Conservation (phyloP, 2,329 filamentous ascomycete genomes). For the Parascedosporium putredinis region DNA sequence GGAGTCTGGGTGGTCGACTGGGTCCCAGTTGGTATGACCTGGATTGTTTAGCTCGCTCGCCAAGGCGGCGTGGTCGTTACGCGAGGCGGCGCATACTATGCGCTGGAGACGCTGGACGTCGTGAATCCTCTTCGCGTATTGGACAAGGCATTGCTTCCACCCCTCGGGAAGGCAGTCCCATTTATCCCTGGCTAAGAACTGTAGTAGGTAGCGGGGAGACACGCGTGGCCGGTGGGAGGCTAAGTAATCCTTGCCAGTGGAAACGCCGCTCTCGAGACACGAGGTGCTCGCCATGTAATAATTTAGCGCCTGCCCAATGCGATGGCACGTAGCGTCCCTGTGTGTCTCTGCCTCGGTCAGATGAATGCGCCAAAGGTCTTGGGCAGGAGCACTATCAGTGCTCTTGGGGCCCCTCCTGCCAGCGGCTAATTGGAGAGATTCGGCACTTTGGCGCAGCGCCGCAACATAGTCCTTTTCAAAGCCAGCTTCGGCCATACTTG, state of each 20-base stretch:
- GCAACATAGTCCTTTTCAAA: conserved; percentile 6
- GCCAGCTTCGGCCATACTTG: neutral
- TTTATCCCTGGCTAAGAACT: conserved; percentile 17
- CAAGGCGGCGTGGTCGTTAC: conserved; percentile 21
- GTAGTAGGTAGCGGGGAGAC: conserved; percentile 23
- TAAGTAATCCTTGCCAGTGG: no score
- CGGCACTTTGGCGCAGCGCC: neutral
- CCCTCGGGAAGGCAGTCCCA: conserved; percentile 18
- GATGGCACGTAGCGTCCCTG: no score
- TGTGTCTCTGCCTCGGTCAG: no score
- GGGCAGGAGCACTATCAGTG: no score
- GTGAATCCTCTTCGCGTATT: conserved; percentile 29
- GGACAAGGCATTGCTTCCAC: conserved; percentile 26
- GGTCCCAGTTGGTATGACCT: conserved; percentile 48
- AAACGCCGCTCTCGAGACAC: no score
- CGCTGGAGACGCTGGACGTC: conserved; percentile 31
- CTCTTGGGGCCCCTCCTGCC: neutral
- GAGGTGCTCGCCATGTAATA: no score
- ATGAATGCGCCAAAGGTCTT: no score
- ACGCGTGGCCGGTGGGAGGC: conserved; percentile 17
- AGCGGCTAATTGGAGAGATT: neutral
- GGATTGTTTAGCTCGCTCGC: conserved; percentile 32
- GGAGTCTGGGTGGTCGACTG: conserved; percentile 42
- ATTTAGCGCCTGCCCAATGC: no score
- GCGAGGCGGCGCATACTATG: conserved; percentile 18